A percentile compares a stretch with the other conserved stretches of the same genome.
Evolutionary conservation across 2,329 filamentous ascomycete species (phyloP).

Genomic region (Aspergillus niger): DNA sequence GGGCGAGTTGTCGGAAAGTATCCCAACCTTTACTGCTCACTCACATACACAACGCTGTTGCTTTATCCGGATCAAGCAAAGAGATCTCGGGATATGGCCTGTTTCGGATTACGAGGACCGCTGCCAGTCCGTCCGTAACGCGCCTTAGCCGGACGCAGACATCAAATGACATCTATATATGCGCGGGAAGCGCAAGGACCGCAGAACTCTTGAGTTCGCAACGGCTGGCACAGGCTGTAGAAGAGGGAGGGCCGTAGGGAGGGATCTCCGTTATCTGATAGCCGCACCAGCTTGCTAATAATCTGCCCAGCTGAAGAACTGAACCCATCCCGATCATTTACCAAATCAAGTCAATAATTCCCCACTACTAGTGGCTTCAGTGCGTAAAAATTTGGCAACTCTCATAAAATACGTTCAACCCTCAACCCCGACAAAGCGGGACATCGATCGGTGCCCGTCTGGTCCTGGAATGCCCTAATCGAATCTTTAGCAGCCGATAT

Average conservation of each 20-base stretch:
- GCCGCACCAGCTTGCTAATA: conserved; percentile 6
- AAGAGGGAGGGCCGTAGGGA: not conserved
- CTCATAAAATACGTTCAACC: not conserved
- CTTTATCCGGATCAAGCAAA: not conserved
- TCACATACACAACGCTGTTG: not conserved
- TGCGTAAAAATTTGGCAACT: not conserved
- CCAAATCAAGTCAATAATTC: conserved; percentile 39
- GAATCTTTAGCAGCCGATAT: not conserved
- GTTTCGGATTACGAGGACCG: not conserved
- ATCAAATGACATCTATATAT: conserved; percentile 4
- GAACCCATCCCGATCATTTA: conserved; percentile 15
- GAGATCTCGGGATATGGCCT: not conserved
- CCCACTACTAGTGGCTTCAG: conserved; percentile 14
- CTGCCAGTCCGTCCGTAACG: not conserved
- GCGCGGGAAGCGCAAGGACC: conserved; percentile 1
- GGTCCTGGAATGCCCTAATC: not conserved
- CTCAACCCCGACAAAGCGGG: not conserved
- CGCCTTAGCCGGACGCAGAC: not conserved
- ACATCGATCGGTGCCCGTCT: not conserved
- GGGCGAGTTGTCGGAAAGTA: too few species aligned
- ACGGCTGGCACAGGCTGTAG: not conserved
- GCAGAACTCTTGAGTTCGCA: not conserved
- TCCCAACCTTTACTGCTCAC: too few species aligned
- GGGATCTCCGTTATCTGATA: conserved; percentile 3
- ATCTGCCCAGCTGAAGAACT: conserved; percentile 6